Evolutionary conservation across 495 filamentous ascomycete species (phyloP), one percentile per base, ranked within the genome.

Genomic region (Xylaria bambusicola): DNA sequence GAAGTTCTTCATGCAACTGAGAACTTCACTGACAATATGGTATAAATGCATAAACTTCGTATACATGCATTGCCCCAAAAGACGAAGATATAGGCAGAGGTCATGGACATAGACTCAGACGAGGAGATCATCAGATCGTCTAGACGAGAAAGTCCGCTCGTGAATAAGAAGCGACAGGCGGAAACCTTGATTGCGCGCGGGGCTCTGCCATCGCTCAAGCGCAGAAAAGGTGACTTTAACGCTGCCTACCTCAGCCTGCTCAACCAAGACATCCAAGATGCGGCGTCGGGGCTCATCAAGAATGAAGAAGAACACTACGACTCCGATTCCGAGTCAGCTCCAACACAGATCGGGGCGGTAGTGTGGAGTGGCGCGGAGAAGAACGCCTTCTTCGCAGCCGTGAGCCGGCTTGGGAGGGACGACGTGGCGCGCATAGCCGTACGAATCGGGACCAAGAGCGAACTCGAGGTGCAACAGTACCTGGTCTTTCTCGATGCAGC

Each of bases 281-380:
- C 73, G 35, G 65, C 76, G 0, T 51, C 66, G 4, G 64, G 67
- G 8, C 61, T 71, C 27, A 23, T 74, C 3, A 47, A 62, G 1
- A 58, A 58, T 31, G 67, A 62, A 33, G 52, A 45, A 13, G 24
- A 64, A 20, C 18, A 58, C 4, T 24, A n/a, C n/a, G n/a, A n/a
- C n/a, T n/a, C n/a, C 29, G 29, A 33, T 33, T 33, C 52, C 1
- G 45, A 56, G 1, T 60, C 80, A 5, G 18, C 18, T 1, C 18
- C 63, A n/a, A 81, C 80, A 2, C 57, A 90, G 61, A 71, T 90
- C 66, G 91, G 90, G 20, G 75, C 82, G 18, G 84, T 86, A 9
- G 51, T 72, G 13, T 98, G 93, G 93, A 85, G 82, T 0, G 47
- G 71, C 0, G 62, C 73, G 6, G 93, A 97, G 69, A 94, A 94